phyloP scores from a whole-genome alignment of 2,329 filamentous ascomycete genomes.

The Aspergillus vadensis region DNA sequence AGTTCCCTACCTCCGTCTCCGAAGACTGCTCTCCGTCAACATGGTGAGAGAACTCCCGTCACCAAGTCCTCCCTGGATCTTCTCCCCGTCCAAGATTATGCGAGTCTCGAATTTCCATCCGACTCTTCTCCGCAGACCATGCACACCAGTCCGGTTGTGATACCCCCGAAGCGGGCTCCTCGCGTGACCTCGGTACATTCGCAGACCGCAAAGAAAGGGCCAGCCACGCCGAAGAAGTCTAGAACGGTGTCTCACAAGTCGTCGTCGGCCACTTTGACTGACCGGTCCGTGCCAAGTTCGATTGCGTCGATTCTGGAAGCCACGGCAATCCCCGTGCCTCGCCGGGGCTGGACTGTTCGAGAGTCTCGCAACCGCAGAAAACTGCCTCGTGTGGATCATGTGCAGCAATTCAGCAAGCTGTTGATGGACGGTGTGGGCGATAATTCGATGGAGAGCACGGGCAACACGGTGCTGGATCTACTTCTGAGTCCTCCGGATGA shows the following conservation, averaged over 20 bases:
- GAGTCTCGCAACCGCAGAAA: conserved; percentile 44
- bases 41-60: conserved; percentile 19
- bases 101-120: conserved; percentile 21
- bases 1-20: conserved; percentile 31
- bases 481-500: conserved; percentile 58
- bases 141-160: conserved; percentile 38
- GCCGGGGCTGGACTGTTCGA: conserved; percentile 42
- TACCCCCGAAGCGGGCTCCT: conserved; percentile 36
- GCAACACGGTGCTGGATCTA: conserved; percentile 55
- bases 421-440: conserved; percentile 57
- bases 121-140: conserved; percentile 17
- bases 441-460: conserved; percentile 40
- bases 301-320: conserved; percentile 61
- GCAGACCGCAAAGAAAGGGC: conserved; percentile 17
- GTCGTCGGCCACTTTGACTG: conserved; percentile 31
- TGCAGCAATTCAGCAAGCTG: conserved; percentile 57
- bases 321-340: conserved; percentile 60
- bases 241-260: conserved; percentile 26
- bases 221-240: conserved; percentile 23
- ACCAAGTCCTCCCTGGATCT: conserved; percentile 13
- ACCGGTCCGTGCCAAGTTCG: conserved; percentile 54
- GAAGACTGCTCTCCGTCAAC: conserved; percentile 20
- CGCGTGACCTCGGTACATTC: conserved; percentile 24
- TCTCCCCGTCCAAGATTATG: conserved; percentile 13
- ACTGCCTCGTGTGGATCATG: conserved; percentile 45